These are phyloP conservation scores for Blastobotrys buckinghamii DNA, from an alignment of 1,139 yeast species.

Conservation along the genomic window DNA sequence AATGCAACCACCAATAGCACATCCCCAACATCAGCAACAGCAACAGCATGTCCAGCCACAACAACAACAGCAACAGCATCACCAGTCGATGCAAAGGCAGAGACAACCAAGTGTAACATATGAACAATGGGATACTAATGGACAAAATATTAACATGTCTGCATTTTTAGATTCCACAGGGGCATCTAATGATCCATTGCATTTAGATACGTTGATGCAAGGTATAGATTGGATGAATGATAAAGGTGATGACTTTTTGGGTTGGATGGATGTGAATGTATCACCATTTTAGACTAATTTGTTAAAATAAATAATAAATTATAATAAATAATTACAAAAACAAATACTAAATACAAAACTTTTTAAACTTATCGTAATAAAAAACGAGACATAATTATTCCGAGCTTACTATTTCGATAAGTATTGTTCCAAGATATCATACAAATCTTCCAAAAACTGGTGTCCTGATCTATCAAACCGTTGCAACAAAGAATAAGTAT, in stretches of 20 bases:
- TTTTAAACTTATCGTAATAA: background rate
- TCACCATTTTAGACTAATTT: conserved; percentile 11
- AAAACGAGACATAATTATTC: background rate
- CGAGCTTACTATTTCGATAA: background rate
- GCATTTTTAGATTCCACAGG: conserved; percentile 28
- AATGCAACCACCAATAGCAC: background rate
- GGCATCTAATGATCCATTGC: conserved; percentile 28
- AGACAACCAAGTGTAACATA: background rate
- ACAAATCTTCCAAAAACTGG: conserved; percentile 7
- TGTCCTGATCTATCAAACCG: conserved; percentile 12
- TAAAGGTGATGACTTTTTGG: conserved; percentile 78
- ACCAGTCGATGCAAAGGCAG: background rate
- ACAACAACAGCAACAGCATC: background rate
- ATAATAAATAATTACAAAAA: background rate
- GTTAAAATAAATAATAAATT: background rate
- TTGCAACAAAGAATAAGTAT: conserved; percentile 12
- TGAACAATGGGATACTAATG: background rate
- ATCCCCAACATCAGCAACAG: conserved; percentile 2
- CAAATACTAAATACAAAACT: background rate
- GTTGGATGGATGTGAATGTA: conserved; percentile 79
- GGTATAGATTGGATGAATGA: conserved; percentile 80
- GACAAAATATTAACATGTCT: conserved; percentile 11
- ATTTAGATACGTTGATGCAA: conserved; percentile 50
- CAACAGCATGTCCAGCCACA: background rate
- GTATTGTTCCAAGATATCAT: conserved; percentile 8